A percentile compares a stretch with the other conserved stretches of the same genome.
These are phyloP conservation scores for Cytospora chrysosperma DNA, from an alignment of 2,329 filamentous ascomycete genomes.

Conservation along the genomic window DNA sequence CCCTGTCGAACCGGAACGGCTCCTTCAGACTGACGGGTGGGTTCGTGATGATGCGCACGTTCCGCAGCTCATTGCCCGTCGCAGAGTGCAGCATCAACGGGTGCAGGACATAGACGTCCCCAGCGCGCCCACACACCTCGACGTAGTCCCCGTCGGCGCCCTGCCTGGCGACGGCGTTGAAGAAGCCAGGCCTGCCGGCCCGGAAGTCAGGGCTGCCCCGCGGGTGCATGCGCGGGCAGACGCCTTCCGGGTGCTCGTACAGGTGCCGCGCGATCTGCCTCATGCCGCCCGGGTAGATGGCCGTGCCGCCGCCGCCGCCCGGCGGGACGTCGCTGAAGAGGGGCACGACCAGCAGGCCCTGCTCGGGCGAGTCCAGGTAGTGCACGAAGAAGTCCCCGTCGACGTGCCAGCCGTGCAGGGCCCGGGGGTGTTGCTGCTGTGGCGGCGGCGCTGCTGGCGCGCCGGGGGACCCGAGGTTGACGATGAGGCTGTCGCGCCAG, in stretches of 20 bases:
- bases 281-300: constrained; percentile 62
- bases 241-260: constrained; percentile 62
- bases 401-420: constrained; percentile 62
- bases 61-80: constrained; percentile 43
- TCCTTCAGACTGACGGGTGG: constrained; percentile 52
- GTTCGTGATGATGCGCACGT: constrained; percentile 54
- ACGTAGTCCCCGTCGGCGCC: constrained; percentile 46
- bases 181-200: constrained; percentile 43
- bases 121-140: constrained; percentile 52
- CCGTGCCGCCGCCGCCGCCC: constrained; percentile 64
- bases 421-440: constrained; percentile 50
- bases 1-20: constrained; percentile 52
- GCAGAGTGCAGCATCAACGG: constrained; percentile 60
- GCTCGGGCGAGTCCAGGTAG: constrained; percentile 69
- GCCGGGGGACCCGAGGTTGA: constrained; percentile 63
- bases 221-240: constrained; percentile 64
- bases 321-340: constrained; percentile 63
- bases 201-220: constrained; percentile 48
- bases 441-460: too few relatives aligned
- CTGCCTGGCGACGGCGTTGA: constrained; percentile 37
- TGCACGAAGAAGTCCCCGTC: constrained; percentile 73
- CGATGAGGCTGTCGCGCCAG: constrained; percentile 69
- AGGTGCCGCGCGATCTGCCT: constrained; percentile 56
- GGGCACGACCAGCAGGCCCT: constrained; percentile 66
- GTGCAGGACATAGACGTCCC: constrained; percentile 59